Evolutionary conservation across 495 filamentous ascomycete species (phyloP).

Genomic region (Penicillium samsonianum): DNA sequence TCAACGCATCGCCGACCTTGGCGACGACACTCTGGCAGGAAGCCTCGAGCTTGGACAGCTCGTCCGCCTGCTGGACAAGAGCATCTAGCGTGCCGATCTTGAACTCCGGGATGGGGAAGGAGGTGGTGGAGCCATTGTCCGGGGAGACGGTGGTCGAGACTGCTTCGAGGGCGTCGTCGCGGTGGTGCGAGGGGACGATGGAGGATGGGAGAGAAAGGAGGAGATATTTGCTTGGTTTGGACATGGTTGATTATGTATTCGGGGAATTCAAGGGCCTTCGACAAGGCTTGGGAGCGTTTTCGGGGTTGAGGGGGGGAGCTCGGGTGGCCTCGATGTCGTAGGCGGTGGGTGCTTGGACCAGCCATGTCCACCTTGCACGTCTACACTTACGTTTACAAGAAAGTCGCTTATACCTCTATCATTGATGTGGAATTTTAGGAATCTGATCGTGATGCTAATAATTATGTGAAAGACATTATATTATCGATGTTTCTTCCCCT

Average conservation of each 20-base stretch:
- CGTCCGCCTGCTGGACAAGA: slow-evolving; percentile 95
- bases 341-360: slow-evolving; percentile 34
- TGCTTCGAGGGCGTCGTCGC: slow-evolving; percentile 76
- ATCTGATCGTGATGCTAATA: neutral
- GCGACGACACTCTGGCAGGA: slow-evolving; percentile 79
- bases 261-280: slow-evolving; percentile 16
- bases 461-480: neutral
- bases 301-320: slow-evolving; percentile 16
- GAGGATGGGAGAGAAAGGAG: slow-evolving; percentile 75
- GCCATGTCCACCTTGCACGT: neutral
- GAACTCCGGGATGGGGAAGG: slow-evolving; percentile 86
- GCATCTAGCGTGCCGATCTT: slow-evolving; percentile 97
- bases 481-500: neutral
- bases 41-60: slow-evolving; percentile 81
- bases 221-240: slow-evolving; percentile 63
- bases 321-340: slow-evolving; percentile 32
- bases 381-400: neutral
- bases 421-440: neutral
- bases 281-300: slow-evolving; percentile 16
- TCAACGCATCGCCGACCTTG: slow-evolving; percentile 86
- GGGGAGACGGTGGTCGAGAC: slow-evolving; percentile 68
- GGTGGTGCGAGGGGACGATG: slow-evolving; percentile 68
- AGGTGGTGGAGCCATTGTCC: slow-evolving; percentile 73
- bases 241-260: slow-evolving; percentile 45
- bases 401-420: neutral